Base-by-base conservation (phyloP, 768 basidiomycete species). In the Polyporus arcularius region DNA sequence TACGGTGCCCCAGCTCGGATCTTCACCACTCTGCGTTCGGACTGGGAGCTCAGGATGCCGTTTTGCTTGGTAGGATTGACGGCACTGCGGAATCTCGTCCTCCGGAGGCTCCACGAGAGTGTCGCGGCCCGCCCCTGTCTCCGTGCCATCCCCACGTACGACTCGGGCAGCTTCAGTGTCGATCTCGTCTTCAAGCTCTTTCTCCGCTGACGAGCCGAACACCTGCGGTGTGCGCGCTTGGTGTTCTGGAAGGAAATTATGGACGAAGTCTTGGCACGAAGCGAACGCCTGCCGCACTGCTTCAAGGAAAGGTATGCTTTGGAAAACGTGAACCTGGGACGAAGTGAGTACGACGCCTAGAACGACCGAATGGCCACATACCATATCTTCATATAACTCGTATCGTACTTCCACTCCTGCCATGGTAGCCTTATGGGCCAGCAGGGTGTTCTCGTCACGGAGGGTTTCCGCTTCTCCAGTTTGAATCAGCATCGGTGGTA, bases 401-500 rank as follows among this genome's bases (percentile, higher is more conserved):
- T 96, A 91, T 62, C 83, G 84, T 32, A 97, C 92, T 55, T 89
- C 79, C 40, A 96, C 93, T 2, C 95, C 96, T 0, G 90, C 86
- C 30, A 91, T 72, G 4, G 87, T 85, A 11, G 97, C 97, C 72
- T 99, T 99, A 75, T 96, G 92, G 1, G 96, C 94, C 30, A 98
- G 73, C 9, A 99, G 81, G 15, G 89, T 89, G 26, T 93, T 89
- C 72, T 98, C 96, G 68, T 99, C 96, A 30, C 94, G 80, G n/a
- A 99, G 79, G 0, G 97, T 94, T 71, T 99, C 96, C 1, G 93
- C 89, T 63, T 98, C 96, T 16, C 96, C 96, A 2, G 87, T 88
- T 71, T 96, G 94, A 43, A 98, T 89, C 11, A 98, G 81, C 69
- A 98, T 71, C 0, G 96, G 96, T 10, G 96, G 96, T 16, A 99